Evolutionary conservation across 2,329 filamentous ascomycete species (phyloP), one percentile per base, ranked within the genome.

Genomic region (Scedosporium aurantiacum): DNA sequence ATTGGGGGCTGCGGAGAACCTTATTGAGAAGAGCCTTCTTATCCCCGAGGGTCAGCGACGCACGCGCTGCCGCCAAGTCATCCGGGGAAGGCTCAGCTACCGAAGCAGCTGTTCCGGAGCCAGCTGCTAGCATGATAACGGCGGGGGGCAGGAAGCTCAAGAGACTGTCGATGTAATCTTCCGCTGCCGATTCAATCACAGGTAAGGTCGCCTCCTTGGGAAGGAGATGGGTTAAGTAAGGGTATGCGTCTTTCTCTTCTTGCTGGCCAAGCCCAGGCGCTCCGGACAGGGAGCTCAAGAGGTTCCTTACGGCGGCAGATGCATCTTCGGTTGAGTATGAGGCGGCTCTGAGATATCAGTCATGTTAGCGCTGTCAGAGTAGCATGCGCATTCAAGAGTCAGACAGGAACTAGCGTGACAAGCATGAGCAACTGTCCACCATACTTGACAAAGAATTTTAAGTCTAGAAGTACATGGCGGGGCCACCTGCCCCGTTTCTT

Each of bases 1-100:
- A 91, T 70, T 99, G 94, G 18, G 94, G 93, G 66, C 90, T 95
- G 65, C 90, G 84, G 14, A 97, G 76, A 6, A 97, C 91, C 70
- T 87, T 88, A 71, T 86, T 87, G 52, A 99, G 74, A 12, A 97
- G 82, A 23, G 82, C 79, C 69, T 88, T 90, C 79, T 97, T 97
- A 71, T 94, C 87, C 2, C 81, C 80, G 6, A 87, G 72, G 60
- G 83, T 87, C 68, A 97, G 80, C 5, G 88, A 86, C 63, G 87
- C 82, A 65, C 90, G 85, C 28, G 89, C 90, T 45, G 87, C 86
- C 67, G 87, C 80, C n/a, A 87, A 81, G 1, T 85, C 83, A 61
- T 85, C 87, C 0, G 84, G 77, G 52, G 83, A 84, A 1, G 89
- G 86, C 64, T 95, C 90, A 64, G 79, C 75, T 37, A 83, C 82